phyloP scores from a whole-genome alignment of 768 basidiomycete genomes.

The Rhodotorula graminis region DNA sequence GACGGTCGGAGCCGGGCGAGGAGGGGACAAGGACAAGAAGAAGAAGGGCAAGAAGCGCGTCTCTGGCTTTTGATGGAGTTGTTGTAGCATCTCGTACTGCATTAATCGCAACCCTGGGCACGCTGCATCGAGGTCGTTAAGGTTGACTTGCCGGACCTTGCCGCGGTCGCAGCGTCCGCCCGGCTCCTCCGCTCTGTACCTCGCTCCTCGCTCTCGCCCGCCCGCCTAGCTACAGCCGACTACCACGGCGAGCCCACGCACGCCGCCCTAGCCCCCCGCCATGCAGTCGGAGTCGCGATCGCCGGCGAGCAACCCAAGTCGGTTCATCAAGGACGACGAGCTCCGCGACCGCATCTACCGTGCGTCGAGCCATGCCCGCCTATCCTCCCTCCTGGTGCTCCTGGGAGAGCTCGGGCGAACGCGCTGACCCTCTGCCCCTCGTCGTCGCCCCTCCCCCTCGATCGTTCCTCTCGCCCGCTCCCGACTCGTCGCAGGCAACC shows the following conservation, averaged over 20 bases:
- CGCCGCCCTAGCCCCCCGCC: background rate
- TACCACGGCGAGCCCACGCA: background rate
- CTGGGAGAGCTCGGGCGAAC: background rate
- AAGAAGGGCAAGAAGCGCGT: conserved; percentile 39
- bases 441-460: background rate
- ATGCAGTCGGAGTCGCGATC: background rate
- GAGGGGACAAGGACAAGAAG: background rate
- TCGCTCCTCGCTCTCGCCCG: background rate
- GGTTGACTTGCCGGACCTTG: background rate
- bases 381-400: background rate
- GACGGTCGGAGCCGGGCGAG: background rate
- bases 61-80: conserved; percentile 28
- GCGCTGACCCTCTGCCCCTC: background rate
- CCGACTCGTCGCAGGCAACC: conserved; percentile 4
- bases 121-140: background rate
- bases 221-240: background rate
- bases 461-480: background rate
- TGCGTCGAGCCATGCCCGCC: background rate
- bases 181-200: background rate
- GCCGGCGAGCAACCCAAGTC: background rate
- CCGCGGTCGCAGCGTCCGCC: too few relatives aligned
- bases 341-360: background rate
- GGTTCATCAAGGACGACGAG: background rate
- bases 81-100: background rate
- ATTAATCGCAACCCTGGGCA: background rate